Base-by-base conservation (phyloP, 768 basidiomycete genomes). In the Xanthoconium stramineum region DNA sequence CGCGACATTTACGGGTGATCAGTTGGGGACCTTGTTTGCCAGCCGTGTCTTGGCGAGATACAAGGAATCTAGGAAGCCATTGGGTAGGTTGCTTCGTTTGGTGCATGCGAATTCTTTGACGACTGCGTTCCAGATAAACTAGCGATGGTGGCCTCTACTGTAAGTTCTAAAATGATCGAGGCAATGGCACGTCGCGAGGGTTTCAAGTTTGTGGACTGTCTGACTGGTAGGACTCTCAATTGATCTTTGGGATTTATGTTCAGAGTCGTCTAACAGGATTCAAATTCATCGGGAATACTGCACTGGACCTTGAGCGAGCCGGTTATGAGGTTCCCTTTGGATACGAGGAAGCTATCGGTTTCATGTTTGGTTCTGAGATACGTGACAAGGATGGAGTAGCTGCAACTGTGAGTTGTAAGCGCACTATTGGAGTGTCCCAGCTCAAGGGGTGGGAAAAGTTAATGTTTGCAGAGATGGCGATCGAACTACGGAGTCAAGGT, bases 341-440 rank as follows among this genome's bases (percentile, higher is more conserved):
- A 11, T 95, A 95, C 64, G 93, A 95, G 66, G 93, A 95, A 72
- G 93, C 94, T 2, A 94, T 95, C 52, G 93, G 93, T 4, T 95
- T 83, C 66, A 94, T 94, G 91, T 85, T 92, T 69, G 89, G 90
- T 29, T 75, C 81, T 14, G 75, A 84, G 29, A 82, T 94, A 61
- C 78, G 88, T 36, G 93, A 95, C 68, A 95, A 95, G 68, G 93
- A 95, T 66, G 93, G 93, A 3, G 83, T 95, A 50, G 81, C 88
- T 48, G 91, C 91, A 6, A 84, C 86, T 24, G 92, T 92, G 62
- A 62, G 57, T n/a, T 24, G 12, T 37, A 33, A 36, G 20, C 30
- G 15, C 17, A 49, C 9, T 7, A 19, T 44, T 15, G 33, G 40
- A 20, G 35, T 32, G 40, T 19, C 19, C 19, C 35, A 38, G 19